Evolutionary conservation across 768 basidiomycete species (phyloP), one percentile per base, ranked within the genome.

Genomic region (Suillus clintonianus): DNA sequence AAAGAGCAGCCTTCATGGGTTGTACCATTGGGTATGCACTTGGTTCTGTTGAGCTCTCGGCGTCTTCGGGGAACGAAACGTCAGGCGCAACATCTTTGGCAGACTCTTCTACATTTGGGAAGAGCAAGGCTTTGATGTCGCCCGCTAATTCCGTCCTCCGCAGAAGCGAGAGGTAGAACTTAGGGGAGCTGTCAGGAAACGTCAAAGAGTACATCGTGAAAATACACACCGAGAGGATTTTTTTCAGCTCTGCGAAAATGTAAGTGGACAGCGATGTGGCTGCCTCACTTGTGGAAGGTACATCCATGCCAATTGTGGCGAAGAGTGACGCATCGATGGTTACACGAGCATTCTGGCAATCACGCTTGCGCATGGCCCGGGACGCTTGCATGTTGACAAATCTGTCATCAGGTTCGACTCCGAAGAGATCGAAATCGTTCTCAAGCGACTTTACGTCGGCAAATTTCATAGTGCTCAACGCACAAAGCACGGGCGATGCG

Each of bases 1-100:
- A 82, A 0, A 88, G 72, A 0, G 85, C 85, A 67, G 86, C 82
- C 71, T 84, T 88, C 79, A 87, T 80, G 0, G 87, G 84, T 58
- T 84, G 86, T 0, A 86, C 80, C 55, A 75, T 75, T 0, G 85
- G 84, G 60, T 76, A 82, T 0, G 78, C 80, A 6, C 71, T 67
- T 1, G 71, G 67, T 11, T 39, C 37, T 27, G 37, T 11, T 17
- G 39, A 11, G 17, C 39, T 57, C 56, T 57, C 17, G 11, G 17
- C 17, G 11, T 41, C 56, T 57, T 57, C 39, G 11, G 56, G 10
- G 39, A 39, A 57, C 27, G 22, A 51, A 17, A 27, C 41, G 36
- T 50, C 43, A 39, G 50, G 45, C 19, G n/a, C 37, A 11, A 24
- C 39, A 36, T 50, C 19, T 41, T 27, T 32, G 24, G 37, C 34